Conservation (phyloP, 2,329 filamentous ascomycete genomes). For the Fusarium devonianum region DNA sequence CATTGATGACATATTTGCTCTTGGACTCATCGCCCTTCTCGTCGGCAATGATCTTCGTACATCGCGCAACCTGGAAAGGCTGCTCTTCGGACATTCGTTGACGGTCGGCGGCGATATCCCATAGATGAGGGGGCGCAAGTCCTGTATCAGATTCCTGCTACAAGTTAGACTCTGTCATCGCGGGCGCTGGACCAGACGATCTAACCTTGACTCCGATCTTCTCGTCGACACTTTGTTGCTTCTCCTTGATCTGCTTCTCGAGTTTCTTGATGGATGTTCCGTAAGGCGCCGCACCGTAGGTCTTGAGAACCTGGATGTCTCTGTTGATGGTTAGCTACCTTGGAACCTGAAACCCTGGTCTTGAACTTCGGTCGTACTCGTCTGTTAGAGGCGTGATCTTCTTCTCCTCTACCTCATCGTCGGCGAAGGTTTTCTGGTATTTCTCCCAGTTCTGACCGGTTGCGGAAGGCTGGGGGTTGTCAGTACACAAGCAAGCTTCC, state of each 20-base stretch:
- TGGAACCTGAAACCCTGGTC: neutral
- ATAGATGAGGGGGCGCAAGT: slow-evolving; percentile 96
- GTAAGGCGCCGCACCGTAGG: slow-evolving; percentile 96
- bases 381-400: slow-evolving; percentile 98
- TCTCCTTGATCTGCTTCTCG: slow-evolving; percentile 99
- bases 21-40: slow-evolving; percentile 93
- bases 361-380: slow-evolving; percentile 70
- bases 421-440: slow-evolving; percentile 95
- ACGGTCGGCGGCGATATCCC: slow-evolving; percentile 96
- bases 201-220: slow-evolving; percentile 88
- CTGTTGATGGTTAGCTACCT: slow-evolving; percentile 56
- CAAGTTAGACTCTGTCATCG: slow-evolving; percentile 29
- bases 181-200: slow-evolving; percentile 26
- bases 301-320: slow-evolving; percentile 99
- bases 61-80: slow-evolving; percentile 93
- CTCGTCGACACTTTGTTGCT: slow-evolving; percentile 96
- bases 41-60: slow-evolving; percentile 98
- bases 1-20: slow-evolving; percentile 99
- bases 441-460: slow-evolving; percentile 97
- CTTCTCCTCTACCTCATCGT: slow-evolving; percentile 98
- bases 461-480: slow-evolving; percentile 80
- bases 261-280: slow-evolving; percentile 94
- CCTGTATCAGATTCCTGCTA: slow-evolving; percentile 96
- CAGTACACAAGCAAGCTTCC: slow-evolving; percentile 30
- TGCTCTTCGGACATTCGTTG: slow-evolving; percentile 99